A percentile compares a stretch with the other conserved stretches of the same genome.
Evolutionary conservation across 148 eudicot species (phyloP).

Genomic region (Vaccinium macrocarpon): DNA sequence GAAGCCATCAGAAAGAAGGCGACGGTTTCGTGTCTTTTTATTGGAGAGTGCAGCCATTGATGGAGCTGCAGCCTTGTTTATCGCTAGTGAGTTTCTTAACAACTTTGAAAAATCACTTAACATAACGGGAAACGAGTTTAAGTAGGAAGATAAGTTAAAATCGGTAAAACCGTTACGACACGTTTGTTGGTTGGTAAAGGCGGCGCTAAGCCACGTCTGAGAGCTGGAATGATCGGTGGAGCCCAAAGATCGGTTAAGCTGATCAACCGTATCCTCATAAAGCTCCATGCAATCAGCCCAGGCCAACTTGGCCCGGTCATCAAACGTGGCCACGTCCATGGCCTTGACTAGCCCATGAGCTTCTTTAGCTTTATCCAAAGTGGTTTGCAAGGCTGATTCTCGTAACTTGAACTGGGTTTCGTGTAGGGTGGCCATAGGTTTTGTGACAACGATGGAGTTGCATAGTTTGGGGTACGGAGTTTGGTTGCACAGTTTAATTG

Average conservation of each 20-base stretch:
- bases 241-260: constrained; percentile 36
- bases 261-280: constrained; percentile 42
- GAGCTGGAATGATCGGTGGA: constrained; percentile 13
- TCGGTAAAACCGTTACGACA: constrained; percentile 59
- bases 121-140: constrained; percentile 23
- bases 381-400: constrained; percentile 23
- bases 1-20: constrained; percentile 28
- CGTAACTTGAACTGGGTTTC: constrained; percentile 25
- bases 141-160: constrained; percentile 33
- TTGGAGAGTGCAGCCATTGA: not conserved
- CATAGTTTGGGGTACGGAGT: constrained; percentile 49
- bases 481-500: constrained; percentile 33
- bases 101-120: constrained; percentile 37
- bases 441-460: constrained; percentile 17
- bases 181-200: constrained; percentile 55
- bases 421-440: constrained; percentile 1
- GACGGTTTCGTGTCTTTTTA: constrained; percentile 20
- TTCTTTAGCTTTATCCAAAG: constrained; percentile 36
- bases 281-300: constrained; percentile 67
- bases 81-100: constrained; percentile 49
- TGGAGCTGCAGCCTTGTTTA: constrained; percentile 33
- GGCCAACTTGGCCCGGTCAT: constrained; percentile 36
- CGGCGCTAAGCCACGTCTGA: constrained; percentile 59
- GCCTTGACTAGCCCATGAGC: constrained; percentile 33
- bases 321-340: constrained; percentile 33